Percentiles rank a stretch among this genome's conserved stretches.
These are phyloP conservation scores for Penicillium glabrum DNA, from an alignment of 2,329 filamentous ascomycete species.

Conservation along the genomic window DNA sequence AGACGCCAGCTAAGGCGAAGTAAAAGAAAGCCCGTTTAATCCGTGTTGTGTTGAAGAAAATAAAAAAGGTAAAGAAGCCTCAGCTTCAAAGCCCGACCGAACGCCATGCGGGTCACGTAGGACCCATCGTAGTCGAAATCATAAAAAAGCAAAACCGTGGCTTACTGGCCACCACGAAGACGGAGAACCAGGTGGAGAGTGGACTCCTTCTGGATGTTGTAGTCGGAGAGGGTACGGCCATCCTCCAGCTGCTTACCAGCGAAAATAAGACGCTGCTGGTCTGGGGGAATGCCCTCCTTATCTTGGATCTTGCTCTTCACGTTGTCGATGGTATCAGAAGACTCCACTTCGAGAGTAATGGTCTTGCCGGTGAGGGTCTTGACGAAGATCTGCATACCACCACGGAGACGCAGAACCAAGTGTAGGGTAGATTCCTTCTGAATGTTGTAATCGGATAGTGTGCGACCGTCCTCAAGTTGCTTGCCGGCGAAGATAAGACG, in stretches of 20 bases:
- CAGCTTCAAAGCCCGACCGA: slow-evolving; percentile 33
- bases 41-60: neutral
- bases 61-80: slow-evolving; percentile 19
- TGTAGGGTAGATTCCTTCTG: slow-evolving; percentile 87
- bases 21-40: slow-evolving; percentile 9
- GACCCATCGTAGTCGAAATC: slow-evolving; percentile 29
- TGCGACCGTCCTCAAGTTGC: slow-evolving; percentile 89
- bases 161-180: slow-evolving; percentile 45
- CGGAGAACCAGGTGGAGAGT: slow-evolving; percentile 61
- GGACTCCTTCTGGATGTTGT: slow-evolving; percentile 61
- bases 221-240: slow-evolving; percentile 53
- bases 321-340: slow-evolving; percentile 69
- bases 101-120: slow-evolving; percentile 37
- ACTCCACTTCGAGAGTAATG: slow-evolving; percentile 68
- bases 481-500: slow-evolving; percentile 92
- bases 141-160: neutral
- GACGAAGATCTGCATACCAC: slow-evolving; percentile 83
- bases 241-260: slow-evolving; percentile 65
- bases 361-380: slow-evolving; percentile 78
- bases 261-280: slow-evolving; percentile 70
- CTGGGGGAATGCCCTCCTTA: slow-evolving; percentile 74
- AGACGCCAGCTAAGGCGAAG: slow-evolving; percentile 1
- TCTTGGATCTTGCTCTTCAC: slow-evolving; percentile 75
- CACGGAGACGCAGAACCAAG: slow-evolving; percentile 75
- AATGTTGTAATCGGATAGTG: slow-evolving; percentile 93